These are phyloP conservation scores for Mesotaenium endlicherianum DNA, from an alignment of 139 green algal species.

Conservation along the genomic window DNA sequence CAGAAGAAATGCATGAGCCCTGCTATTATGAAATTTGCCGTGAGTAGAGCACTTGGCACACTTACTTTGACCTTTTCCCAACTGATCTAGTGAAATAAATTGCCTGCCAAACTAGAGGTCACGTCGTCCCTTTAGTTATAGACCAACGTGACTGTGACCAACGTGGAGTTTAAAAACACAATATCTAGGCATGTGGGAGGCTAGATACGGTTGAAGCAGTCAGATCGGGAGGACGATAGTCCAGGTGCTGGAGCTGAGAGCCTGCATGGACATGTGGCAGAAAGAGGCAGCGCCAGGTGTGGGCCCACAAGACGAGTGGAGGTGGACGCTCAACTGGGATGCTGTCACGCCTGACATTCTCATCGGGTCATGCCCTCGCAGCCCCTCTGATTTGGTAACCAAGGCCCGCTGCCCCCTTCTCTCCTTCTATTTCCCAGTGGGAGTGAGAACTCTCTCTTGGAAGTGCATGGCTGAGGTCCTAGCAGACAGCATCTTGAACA, in stretches of 20 bases:
- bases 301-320: conserved; percentile 28
- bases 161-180: no score
- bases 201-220: no score
- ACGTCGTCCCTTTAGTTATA: no score
- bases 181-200: no score
- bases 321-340: conserved; percentile 63
- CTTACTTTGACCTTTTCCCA: background rate
- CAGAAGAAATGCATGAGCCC: background rate
- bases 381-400: conserved; percentile 52
- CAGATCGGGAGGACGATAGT: no score
- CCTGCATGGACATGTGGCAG: background rate
- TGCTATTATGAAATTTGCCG: background rate
- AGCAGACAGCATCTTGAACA: background rate
- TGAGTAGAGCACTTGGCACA: background rate
- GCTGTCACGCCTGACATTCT: conserved; percentile 45
- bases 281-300: background rate
- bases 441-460: background rate
- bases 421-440: background rate
- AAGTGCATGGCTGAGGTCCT: background rate
- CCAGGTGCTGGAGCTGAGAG: background rate
- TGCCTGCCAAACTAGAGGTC: background rate
- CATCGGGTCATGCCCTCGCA: conserved; percentile 57
- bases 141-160: no score
- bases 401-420: background rate
- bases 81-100: background rate